Base-by-base conservation (phyloP, 148 eudicot genomes). In the Rhododendron simsii region DNA sequence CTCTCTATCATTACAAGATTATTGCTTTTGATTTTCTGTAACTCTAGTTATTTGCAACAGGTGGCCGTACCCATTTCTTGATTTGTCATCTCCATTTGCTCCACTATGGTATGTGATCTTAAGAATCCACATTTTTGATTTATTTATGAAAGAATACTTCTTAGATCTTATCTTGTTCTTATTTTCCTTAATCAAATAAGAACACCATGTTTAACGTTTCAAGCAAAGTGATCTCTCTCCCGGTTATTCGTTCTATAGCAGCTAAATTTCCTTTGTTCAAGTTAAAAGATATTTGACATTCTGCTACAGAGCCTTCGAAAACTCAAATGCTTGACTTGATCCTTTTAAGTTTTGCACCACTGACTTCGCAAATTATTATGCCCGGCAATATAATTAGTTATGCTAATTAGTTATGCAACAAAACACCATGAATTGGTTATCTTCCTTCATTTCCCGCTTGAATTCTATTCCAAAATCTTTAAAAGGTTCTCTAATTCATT, bases 41-140 rank as follows among this genome's bases (percentile, higher is more conserved):
- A 87, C 81, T 76, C 3, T 21, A 77, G 30, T 79, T 48, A 39
- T 50, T 44, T 50, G 26, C 15, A 84, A 87, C 91, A 97, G 99
- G 99, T 97, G 99, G 99, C 98, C 99, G 4, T 96, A 96, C 90
- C 99, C 99, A 71, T 97, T 97, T 90, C 92, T 97, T 92, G 99
- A 97, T 89, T 89, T 97, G 87, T 93, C 98, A 84, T 90, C 94
- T 81, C 79, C 95, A 77, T 91, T 89, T 89, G 85, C 98, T 88
- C 99, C 99, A 5, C 84, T 97, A 87, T 97, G 99, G 99, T 96
- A 91, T 47, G 94, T 73, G 45, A 15, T 53, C 69, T 79, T 30
- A 37, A 44, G 20, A 71, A 84, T 67, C 79, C 45, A 47, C 53
- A 35, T 59, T 9, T 30, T 37, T 37, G 35, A 65, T 83, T 44